phyloP scores from a whole-genome alignment of 495 filamentous ascomycete genomes.

The Penicillium pancosmium region DNA sequence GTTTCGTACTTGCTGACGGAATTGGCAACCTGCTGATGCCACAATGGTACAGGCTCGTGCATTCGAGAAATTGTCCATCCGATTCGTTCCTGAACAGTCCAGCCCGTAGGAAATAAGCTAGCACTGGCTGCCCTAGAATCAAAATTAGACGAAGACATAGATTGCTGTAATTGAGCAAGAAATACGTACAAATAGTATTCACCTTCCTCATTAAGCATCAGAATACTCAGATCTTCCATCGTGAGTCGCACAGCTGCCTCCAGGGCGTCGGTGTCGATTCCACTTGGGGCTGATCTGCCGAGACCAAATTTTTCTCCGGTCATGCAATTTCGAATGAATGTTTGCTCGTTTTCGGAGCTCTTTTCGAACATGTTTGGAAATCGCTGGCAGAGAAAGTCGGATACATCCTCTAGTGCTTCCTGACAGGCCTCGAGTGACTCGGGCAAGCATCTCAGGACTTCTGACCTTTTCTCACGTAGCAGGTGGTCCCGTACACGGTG shows the following conservation, averaged over 20 bases:
- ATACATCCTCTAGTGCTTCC: slow-evolving; percentile 54
- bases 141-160: slow-evolving; percentile 4
- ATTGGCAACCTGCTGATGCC: slow-evolving; percentile 55
- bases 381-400: slow-evolving; percentile 51
- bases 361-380: slow-evolving; percentile 51
- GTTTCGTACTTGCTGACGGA: slow-evolving; percentile 54
- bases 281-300: slow-evolving; percentile 27
- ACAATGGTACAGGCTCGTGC: slow-evolving; percentile 54
- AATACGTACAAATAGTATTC: slow-evolving; percentile 52
- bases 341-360: slow-evolving; percentile 29
- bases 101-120: slow-evolving; percentile 60
- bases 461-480: slow-evolving; percentile 39
- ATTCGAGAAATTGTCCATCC: slow-evolving; percentile 56
- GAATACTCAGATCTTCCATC: slow-evolving; percentile 61
- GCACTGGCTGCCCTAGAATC: slow-evolving; percentile 53
- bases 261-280: slow-evolving; percentile 45
- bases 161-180: not conserved
- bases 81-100: slow-evolving; percentile 57
- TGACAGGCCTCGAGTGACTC: slow-evolving; percentile 53
- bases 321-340: slow-evolving; percentile 48
- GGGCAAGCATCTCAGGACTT: slow-evolving; percentile 54
- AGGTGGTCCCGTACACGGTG: slow-evolving; percentile 48
- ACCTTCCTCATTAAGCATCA: slow-evolving; percentile 51
- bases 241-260: slow-evolving; percentile 59
- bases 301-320: slow-evolving; percentile 52